Percentiles rank a stretch among this genome's conserved stretches.
phyloP scores from a whole-genome alignment of 2,329 filamentous ascomycete genomes.

The Biscogniauxia sp. region DNA sequence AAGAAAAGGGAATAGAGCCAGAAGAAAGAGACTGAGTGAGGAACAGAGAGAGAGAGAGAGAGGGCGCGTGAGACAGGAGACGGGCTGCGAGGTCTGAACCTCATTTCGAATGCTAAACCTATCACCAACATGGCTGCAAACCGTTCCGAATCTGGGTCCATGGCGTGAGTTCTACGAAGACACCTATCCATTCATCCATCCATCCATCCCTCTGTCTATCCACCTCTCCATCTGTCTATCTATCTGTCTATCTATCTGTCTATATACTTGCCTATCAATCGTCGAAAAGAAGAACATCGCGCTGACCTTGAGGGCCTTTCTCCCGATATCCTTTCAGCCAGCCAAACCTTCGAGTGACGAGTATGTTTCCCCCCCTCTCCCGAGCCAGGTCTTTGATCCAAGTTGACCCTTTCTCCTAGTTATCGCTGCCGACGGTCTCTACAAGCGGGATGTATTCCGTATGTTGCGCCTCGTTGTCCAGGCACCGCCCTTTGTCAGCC shows the following conservation, averaged over 20 bases:
- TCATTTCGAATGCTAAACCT: slow-evolving; percentile 16
- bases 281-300: slow-evolving; percentile 9
- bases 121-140: slow-evolving; percentile 41
- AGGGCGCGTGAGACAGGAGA: slow-evolving; percentile 3
- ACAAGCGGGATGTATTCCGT: slow-evolving; percentile 99
- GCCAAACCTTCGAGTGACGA: slow-evolving; percentile 89
- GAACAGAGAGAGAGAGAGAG: slow-evolving; percentile 9
- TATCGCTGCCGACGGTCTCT: slow-evolving; percentile 96
- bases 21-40: too few species aligned
- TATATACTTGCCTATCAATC: slow-evolving; percentile 9
- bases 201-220: background rate
- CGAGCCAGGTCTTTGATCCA: background rate
- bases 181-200: too few species aligned
- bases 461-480: slow-evolving; percentile 42
- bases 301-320: slow-evolving; percentile 29
- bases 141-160: slow-evolving; percentile 59
- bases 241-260: background rate
- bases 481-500: background rate
- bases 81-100: slow-evolving; percentile 21
- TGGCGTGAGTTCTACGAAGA: slow-evolving; percentile 51
- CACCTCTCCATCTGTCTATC: background rate
- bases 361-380: slow-evolving; percentile 51
- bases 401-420: slow-evolving; percentile 53
- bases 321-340: slow-evolving; percentile 47
- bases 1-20: too few species aligned